Base-by-base conservation (phyloP, 257 asterid genomes). In the Ehretia macrophylla region DNA sequence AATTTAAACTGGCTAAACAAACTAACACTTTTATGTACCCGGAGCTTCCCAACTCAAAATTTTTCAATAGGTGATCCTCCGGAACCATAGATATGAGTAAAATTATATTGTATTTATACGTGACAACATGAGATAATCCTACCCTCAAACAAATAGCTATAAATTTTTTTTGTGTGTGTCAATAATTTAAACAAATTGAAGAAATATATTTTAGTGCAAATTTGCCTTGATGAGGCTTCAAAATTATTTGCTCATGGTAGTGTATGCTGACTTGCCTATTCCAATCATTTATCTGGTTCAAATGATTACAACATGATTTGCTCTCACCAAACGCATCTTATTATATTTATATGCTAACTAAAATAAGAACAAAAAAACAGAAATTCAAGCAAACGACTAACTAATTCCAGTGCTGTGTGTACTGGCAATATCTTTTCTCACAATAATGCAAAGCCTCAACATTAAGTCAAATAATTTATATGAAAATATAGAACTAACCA, bases 361-460 rank as follows among this genome's bases (percentile, higher is more conserved):
- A 23, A 61, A 50, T 32, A 18, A 49, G 35, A 17, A 61, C 20
- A 32, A 27, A 61, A 32, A 61, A 61, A 4, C 12, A 42, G 14
- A 14, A 49, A 32, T 21, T 21, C 57, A 39, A 60, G 57, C 14
- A 32, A 49, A 20, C 51, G 10, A 49, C 51, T 32, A 32, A 8
- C 47, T 49, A 47, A 14, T 60, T 60, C 57, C 47, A 61, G 49
- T 32, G 19, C 32, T 17, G 14, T 49, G 14, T 49, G 49, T 18
- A 17, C 66, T 49, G 49, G 58, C 48, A 47, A 6, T 49, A 32
- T 27, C 14, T 47, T 60, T 44, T 60, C 44, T 21, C 12, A 10
- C 47, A 9, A 4, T 21, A 42, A 21, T 14, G 17, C 23, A 47
- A 35, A n/a, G 56, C 32, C 35, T 12, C 32, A 60, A 48, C 18